Evolutionary conservation across 345 rosid species (phyloP), one percentile per base, ranked within the genome.

Genomic region (Lepidium africanum): DNA sequence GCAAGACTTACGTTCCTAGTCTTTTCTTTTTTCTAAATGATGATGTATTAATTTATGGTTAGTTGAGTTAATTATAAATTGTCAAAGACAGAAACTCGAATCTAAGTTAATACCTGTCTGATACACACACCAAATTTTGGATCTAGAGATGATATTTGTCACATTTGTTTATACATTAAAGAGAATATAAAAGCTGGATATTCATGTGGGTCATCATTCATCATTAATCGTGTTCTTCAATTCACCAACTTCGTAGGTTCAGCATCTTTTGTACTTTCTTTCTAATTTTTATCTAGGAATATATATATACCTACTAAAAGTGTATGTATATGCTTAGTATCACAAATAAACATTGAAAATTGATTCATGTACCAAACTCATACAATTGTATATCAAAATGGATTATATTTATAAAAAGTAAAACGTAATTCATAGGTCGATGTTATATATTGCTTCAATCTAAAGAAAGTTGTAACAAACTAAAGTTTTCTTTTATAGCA

Each of bases 151-250:
- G 59, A 64, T 47, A 7, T 30, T 27, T 55, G 27, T 72, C 38
- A 64, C 37, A 7, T 30, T 27, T 55, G 27, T 72, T 46, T 55
- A 63, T 70, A 33, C 37, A 40, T 42, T 39, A 65, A 48, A 16
- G 50, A 63, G 47, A 25, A 72, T 32, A 19, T 57, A 49, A 66
- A 59, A 65, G 61, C 62, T 59, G 60, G 77, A 73, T 27, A 27
- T 73, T 59, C 72, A 73, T 73, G 77, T 73, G 77, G 63, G 77
- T 59, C 71, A 72, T 59, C 71, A 72, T 73, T 63, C 39, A 73
- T 58, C 71, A 72, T 58, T 30, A 40, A 30, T 57, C 65, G 45
- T 57, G 53, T 73, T 66, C 63, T 73, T 59, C 72, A 57, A 47
- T 72, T 72, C 76, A 64, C 76, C 70, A 63, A 63, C 70, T 49